phyloP scores from a whole-genome alignment of 495 filamentous ascomycete species.

The Aspergillus hancockii region DNA sequence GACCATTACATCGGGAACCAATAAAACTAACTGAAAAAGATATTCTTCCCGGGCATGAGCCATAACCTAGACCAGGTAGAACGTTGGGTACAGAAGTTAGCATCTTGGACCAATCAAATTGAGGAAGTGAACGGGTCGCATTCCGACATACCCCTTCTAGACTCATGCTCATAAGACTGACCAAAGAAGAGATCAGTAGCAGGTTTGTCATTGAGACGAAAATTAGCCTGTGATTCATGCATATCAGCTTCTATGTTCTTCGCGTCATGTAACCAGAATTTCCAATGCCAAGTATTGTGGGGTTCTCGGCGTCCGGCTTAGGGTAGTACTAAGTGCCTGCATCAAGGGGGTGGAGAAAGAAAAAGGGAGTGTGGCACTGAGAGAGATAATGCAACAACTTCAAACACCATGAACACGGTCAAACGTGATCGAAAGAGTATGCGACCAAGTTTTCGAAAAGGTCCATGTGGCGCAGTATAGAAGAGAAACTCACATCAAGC shows the following conservation, averaged over 20 bases:
- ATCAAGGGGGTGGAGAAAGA: background rate
- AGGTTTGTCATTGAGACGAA: slow-evolving; percentile 89
- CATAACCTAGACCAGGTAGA: slow-evolving; percentile 52
- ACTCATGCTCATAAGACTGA: slow-evolving; percentile 88
- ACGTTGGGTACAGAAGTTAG: slow-evolving; percentile 15
- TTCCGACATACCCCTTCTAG: slow-evolving; percentile 77
- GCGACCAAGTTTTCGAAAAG: slow-evolving; percentile 27
- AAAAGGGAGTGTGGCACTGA: slow-evolving; percentile 1
- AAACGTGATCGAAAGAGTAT: slow-evolving; percentile 42
- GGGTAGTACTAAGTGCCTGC: background rate
- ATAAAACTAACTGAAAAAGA: slow-evolving; percentile 67
- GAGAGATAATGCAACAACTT: slow-evolving; percentile 8
- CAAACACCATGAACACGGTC: slow-evolving; percentile 13
- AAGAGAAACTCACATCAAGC: slow-evolving; percentile 40
- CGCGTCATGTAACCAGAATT: slow-evolving; percentile 6
- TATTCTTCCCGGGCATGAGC: slow-evolving; percentile 71
- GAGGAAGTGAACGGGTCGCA: background rate
- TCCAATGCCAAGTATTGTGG: slow-evolving; percentile 30
- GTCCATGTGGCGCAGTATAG: slow-evolving; percentile 32
- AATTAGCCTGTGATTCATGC: slow-evolving; percentile 50
- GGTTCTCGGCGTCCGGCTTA: background rate
- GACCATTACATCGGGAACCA: background rate
- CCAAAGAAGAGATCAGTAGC: slow-evolving; percentile 85
- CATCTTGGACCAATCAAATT: slow-evolving; percentile 8
- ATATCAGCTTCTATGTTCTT: slow-evolving; percentile 18